Base-by-base conservation (phyloP, 1,284 basidiomycete species). In the Lentinula novae-zelandiae region DNA sequence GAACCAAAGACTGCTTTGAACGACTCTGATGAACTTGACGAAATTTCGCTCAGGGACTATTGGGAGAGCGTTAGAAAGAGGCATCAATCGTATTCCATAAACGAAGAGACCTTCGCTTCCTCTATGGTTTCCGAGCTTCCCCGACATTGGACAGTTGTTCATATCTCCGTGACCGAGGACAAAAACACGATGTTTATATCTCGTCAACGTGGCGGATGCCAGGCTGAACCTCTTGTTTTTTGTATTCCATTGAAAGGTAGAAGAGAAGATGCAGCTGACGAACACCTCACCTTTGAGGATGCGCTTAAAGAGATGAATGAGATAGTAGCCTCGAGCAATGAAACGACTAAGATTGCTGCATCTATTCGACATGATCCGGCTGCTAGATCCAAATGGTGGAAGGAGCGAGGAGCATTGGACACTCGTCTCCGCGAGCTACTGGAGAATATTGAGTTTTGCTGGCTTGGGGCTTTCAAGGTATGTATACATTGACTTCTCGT, bases 401-500 rank as follows among this genome's bases (percentile, higher is more conserved):
- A 83, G 42, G 82, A 87, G 57, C 82, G 95, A 10, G 78, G 81
- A 49, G 82, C 81, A 33, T 80, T 99, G 34, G 96, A 99, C 70
- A 79, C 77, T 53, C 82, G 93, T 33, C 72, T 99, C 69, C 79
- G 85, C 54, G 83, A 86, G 39, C 76, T 99, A 8, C 75, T 98
- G 33, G 85, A 86, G 63, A 92, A 87, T 64, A 89, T 99, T 40
- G 96, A 99, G 71, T 94, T 92, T 68, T 94, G 91, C 68, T 99
- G 97, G 97, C 80, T 99, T 2, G 96, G 97, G 1, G 95, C 90
- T 22, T 98, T 98, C 84, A 98, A 98, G 84, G 95, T 93, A 55
- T 40, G 77, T 70, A 5, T 2, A 17, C 34, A 60, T 54, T 39
- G 4, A 38, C n/a, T 3, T 17, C 0, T n/a, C 15, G 17, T 20